Evolutionary conservation across 352 stramenopile species (phyloP).

Genomic region (Blastocystis hominis): DNA sequence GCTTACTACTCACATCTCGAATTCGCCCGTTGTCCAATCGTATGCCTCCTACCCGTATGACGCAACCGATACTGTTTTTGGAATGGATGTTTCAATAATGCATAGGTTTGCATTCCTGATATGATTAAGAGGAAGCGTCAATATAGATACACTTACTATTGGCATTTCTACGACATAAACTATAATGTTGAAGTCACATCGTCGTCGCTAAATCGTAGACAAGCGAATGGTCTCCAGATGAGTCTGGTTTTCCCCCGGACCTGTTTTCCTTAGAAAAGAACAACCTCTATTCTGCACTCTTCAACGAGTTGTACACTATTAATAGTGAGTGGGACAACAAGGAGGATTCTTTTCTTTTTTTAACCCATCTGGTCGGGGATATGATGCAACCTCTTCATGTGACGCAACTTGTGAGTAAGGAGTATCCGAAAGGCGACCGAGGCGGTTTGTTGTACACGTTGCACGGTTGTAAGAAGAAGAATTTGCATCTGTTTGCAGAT

Average conservation of each 20-base stretch:
- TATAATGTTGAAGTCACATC: slow-evolving; percentile 13
- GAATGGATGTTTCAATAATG: not conserved
- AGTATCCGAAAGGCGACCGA: not conserved
- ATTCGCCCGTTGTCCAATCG: not conserved
- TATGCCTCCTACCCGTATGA: not conserved
- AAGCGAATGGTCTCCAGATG: not conserved
- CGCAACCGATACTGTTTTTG: not conserved
- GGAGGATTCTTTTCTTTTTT: slow-evolving; percentile 25
- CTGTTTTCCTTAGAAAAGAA: not conserved
- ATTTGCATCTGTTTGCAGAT: slow-evolving; percentile 15
- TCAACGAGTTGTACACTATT: not conserved
- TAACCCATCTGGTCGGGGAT: slow-evolving; percentile 11
- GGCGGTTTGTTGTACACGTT: not conserved
- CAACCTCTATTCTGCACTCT: not conserved
- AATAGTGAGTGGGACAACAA: not conserved
- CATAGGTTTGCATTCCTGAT: slow-evolving; percentile 37
- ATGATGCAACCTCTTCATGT: slow-evolving; percentile 48
- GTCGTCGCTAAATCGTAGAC: not conserved
- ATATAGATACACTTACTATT: slow-evolving; percentile 17
- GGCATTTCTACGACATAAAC: slow-evolving; percentile 50
- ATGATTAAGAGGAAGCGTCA: slow-evolving; percentile 8
- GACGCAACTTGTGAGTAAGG: not conserved
- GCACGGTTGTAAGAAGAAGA: not conserved
- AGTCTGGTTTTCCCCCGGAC: not conserved
- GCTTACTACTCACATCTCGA: not conserved